These are phyloP conservation scores for Calophaca sinica DNA, from an alignment of 306 rosid genomes.

Conservation along the genomic window DNA sequence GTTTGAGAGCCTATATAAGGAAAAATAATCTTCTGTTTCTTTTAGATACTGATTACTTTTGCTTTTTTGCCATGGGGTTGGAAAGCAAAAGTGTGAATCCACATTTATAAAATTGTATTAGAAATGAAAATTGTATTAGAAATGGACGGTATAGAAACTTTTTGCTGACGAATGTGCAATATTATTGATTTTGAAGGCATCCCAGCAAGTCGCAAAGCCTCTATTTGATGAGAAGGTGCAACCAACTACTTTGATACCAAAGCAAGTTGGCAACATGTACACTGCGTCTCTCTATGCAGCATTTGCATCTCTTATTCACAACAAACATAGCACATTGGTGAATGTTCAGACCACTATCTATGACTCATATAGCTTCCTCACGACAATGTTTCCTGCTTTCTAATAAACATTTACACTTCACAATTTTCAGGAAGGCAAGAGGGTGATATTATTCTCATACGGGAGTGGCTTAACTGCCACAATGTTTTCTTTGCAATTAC, in stretches of 20 bases:
- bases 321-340: conserved; percentile 78
- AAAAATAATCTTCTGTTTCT: conserved; percentile 19
- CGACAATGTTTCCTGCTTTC: conserved; percentile 27
- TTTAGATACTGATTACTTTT: conserved; percentile 14
- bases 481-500: conserved; percentile 80
- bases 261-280: conserved; percentile 98
- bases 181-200: conserved; percentile 58
- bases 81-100: background rate
- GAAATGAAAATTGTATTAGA: conserved; percentile 9
- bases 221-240: conserved; percentile 85
- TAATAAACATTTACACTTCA: conserved; percentile 42
- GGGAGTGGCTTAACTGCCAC: conserved; percentile 95
- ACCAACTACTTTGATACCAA: conserved; percentile 90
- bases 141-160: conserved; percentile 31
- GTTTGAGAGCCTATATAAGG: conserved; percentile 49
- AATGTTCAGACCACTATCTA: conserved; percentile 39
- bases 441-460: conserved; percentile 88
- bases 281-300: conserved; percentile 99
- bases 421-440: conserved; percentile 69
- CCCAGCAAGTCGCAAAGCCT: conserved; percentile 92
- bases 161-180: conserved; percentile 37
- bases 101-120: background rate
- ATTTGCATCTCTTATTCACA: conserved; percentile 88
- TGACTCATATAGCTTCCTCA: conserved; percentile 19
- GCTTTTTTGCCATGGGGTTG: background rate